Conservation (phyloP, 2,329 filamentous ascomycete genomes). For the Trichoderma sp. region DNA sequence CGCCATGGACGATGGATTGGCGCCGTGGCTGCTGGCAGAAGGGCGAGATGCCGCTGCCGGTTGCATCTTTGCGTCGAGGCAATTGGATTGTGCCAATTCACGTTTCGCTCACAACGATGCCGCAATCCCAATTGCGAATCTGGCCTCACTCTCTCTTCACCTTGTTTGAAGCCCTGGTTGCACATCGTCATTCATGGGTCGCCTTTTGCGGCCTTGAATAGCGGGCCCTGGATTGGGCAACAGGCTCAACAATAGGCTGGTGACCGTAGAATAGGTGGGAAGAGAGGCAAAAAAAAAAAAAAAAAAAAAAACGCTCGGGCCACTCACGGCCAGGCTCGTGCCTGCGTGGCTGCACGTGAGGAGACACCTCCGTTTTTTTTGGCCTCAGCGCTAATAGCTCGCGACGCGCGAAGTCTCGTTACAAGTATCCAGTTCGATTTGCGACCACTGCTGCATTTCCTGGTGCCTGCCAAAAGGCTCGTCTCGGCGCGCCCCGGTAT, state of each 20-base stretch:
- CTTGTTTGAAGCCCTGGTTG: constrained; percentile 8
- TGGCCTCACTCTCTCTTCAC: neutral
- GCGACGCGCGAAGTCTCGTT: constrained; percentile 19
- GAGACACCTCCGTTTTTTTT: constrained; percentile 3
- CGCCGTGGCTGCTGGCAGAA: neutral
- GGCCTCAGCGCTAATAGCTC: constrained; percentile 18
- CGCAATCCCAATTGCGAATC: neutral
- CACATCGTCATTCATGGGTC: constrained; percentile 17
- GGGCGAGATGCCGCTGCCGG: neutral
- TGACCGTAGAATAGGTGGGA: neutral
- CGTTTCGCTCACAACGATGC: neutral
- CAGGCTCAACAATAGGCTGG: neutral
- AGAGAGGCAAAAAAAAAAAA: neutral
- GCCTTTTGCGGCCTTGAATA: constrained; percentile 15
- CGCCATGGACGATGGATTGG: neutral
- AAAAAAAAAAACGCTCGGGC: constrained; percentile 13
- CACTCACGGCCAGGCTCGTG: constrained; percentile 13
- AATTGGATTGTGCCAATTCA: neutral
- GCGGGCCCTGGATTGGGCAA: constrained; percentile 9
- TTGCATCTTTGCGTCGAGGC: neutral
- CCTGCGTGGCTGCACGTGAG: constrained; percentile 19
- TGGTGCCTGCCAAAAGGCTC: neutral
- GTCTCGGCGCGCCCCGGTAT: neutral
- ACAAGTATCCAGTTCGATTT: constrained; percentile 3
- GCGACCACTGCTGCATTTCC: constrained; percentile 13